These are phyloP conservation scores for Phaeolepiota aurea DNA, from an alignment of 768 basidiomycete species.

Conservation along the genomic window DNA sequence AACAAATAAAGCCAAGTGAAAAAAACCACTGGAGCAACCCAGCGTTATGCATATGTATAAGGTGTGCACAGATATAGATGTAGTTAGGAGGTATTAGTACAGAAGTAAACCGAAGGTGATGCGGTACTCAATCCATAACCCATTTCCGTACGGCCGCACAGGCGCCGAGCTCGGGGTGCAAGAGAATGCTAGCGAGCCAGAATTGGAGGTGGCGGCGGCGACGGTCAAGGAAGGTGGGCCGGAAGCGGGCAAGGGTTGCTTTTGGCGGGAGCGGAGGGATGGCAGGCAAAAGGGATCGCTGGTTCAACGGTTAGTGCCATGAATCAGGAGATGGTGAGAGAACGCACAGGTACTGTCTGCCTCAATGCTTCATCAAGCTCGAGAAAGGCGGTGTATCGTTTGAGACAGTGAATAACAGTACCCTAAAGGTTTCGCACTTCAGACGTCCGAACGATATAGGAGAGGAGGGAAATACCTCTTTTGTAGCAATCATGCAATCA, in stretches of 20 bases:
- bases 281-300: conserved; percentile 36
- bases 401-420: conserved; percentile 56
- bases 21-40: too few relatives aligned
- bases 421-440: conserved; percentile 34
- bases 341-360: conserved; percentile 43
- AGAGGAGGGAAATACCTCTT: conserved; percentile 36
- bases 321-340: neutral
- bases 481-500: conserved; percentile 61
- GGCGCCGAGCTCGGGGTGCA: conserved; percentile 67
- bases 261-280: conserved; percentile 64
- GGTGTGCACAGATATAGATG: too few relatives aligned
- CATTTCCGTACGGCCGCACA: conserved; percentile 51
- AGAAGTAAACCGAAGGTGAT: too few relatives aligned
- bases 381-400: conserved; percentile 61
- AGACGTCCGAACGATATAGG: too few relatives aligned
- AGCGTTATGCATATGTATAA: too few relatives aligned
- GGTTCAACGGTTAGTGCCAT: conserved; percentile 5
- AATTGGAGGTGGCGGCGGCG: conserved; percentile 52
- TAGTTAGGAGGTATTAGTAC: too few relatives aligned
- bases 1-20: too few relatives aligned
- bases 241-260: conserved; percentile 55
- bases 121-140: conserved; percentile 50
- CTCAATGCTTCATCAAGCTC: conserved; percentile 40
- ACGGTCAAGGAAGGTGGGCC: conserved; percentile 59
- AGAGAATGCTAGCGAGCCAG: conserved; percentile 55